phyloP scores from a whole-genome alignment of 164 flowering plant genomes.

The Magnolia changhungtana region DNA sequence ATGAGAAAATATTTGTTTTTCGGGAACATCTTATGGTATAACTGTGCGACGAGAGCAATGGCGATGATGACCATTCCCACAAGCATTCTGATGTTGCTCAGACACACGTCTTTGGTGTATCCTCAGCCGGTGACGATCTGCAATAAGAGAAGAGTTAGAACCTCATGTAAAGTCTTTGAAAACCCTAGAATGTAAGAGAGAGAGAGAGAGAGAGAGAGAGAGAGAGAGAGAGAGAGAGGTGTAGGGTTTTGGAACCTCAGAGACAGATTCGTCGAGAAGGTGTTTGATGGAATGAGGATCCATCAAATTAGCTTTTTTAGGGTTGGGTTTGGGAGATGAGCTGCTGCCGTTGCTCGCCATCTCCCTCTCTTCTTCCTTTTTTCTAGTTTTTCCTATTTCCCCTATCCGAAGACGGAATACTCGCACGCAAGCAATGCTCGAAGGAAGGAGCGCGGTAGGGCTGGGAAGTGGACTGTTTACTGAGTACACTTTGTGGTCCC shows the following conservation, averaged over 20 bases:
- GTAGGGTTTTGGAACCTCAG: constrained; percentile 49
- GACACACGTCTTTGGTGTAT: constrained; percentile 67
- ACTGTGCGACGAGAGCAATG: constrained; percentile 84
- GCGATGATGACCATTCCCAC: constrained; percentile 64
- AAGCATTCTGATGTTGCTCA: constrained; percentile 71
- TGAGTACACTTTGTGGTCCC: no score
- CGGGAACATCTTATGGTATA: constrained; percentile 89
- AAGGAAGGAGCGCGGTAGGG: no score
- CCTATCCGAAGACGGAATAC: no score
- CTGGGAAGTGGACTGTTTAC: no score
- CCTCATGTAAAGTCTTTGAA: neutral
- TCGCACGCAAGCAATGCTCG: no score
- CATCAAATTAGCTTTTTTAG: constrained; percentile 77
- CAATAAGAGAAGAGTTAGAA: neutral
- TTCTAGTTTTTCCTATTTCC: neutral
- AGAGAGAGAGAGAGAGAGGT: no score
- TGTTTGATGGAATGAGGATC: constrained; percentile 89
- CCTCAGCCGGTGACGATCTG: constrained; percentile 76
- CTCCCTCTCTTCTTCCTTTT: neutral
- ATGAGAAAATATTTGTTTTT: constrained; percentile 71
- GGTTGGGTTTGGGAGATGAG: constrained; percentile 24
- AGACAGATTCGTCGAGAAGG: constrained; percentile 78
- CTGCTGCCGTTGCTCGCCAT: constrained; percentile 13
- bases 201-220: no score
- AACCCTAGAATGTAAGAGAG: neutral